A percentile compares a stretch with the other conserved stretches of the same genome.
phyloP scores from a whole-genome alignment of 257 asterid genomes.

The Solanum lycopersicoides region DNA sequence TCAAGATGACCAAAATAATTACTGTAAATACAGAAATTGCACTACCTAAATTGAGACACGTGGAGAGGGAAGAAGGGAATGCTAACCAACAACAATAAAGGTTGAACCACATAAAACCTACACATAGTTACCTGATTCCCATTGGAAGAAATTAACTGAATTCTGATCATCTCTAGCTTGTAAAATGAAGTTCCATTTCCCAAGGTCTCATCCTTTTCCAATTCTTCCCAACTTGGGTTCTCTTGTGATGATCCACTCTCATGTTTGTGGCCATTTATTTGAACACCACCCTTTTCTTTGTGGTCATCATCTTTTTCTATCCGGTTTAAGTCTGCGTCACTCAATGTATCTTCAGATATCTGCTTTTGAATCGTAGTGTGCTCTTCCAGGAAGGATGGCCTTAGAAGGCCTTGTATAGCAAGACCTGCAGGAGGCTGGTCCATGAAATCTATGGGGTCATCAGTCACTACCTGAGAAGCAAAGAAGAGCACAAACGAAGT shows the following conservation, averaged over 20 bases:
- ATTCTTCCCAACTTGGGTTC: conserved; percentile 47
- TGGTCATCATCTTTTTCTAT: conserved; percentile 22
- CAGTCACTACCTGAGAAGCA: conserved; percentile 56
- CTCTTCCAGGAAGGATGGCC: conserved; percentile 91
- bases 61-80: neutral
- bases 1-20: neutral
- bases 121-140: conserved; percentile 50
- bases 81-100: neutral
- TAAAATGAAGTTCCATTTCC: conserved; percentile 85
- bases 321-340: conserved; percentile 18
- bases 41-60: neutral
- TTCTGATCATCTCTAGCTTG: conserved; percentile 80
- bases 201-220: conserved; percentile 59
- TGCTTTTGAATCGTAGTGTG: conserved; percentile 68
- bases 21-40: neutral
- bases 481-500: neutral
- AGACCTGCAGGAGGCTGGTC: conserved; percentile 93
- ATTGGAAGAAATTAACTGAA: conserved; percentile 68
- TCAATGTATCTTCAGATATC: conserved; percentile 34
- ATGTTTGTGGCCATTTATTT: conserved; percentile 57
- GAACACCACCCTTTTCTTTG: conserved; percentile 29
- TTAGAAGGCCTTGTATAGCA: conserved; percentile 79
- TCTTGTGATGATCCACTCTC: conserved; percentile 41
- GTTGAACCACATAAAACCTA: neutral
- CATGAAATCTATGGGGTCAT: conserved; percentile 85